Base-by-base conservation (phyloP, 2,329 filamentous ascomycete genomes). In the Mycosphaerella sp. region DNA sequence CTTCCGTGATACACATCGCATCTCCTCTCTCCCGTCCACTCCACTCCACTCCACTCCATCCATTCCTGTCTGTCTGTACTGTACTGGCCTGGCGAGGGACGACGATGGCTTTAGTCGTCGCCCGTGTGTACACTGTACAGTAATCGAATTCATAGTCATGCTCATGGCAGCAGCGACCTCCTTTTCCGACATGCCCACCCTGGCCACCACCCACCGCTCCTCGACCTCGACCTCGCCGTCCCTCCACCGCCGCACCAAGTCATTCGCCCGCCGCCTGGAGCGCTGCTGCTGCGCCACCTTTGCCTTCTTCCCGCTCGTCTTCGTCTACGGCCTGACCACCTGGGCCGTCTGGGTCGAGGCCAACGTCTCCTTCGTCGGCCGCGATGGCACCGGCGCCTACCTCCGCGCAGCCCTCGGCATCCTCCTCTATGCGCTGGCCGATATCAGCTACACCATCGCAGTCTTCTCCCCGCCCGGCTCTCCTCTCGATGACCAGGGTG, bases 281-380 rank as follows among this genome's bases (percentile, higher is more conserved):
- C 86, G 90, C 47, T 85, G 82, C 67, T 96, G 90, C 77, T 97
- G 91, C 74, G 75, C 79, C 42, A 81, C 64, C 44, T 59, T 64
- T 49, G 53, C 63, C 53, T 55, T 60, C 59, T 57, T 62, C 42
- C 52, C 63, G 31, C 51, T 63, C 49, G 29, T 66, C 53, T 57
- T 65, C 59, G 52, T 64, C 14, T 62, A 63, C 47, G 56, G 59
- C 51, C 72, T 96, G 62, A 92, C 89, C n/a, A 86, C 86, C 9
- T 98, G 93, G 93, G 91, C 89, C 2, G 81, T 86, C n/a, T 96
- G 87, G 79, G 90, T 95, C 7, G 80, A 91, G 64, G 79, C 87
- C 45, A 84, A 78, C 53, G 59, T 75, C 48, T 75, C 74, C 2
- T 87, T 69, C 56, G 51, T 64, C 14, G 59, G 60, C 23, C 42